Base-by-base conservation (phyloP, 495 filamentous ascomycete genomes). In the Stereocaulon alpinum region DNA sequence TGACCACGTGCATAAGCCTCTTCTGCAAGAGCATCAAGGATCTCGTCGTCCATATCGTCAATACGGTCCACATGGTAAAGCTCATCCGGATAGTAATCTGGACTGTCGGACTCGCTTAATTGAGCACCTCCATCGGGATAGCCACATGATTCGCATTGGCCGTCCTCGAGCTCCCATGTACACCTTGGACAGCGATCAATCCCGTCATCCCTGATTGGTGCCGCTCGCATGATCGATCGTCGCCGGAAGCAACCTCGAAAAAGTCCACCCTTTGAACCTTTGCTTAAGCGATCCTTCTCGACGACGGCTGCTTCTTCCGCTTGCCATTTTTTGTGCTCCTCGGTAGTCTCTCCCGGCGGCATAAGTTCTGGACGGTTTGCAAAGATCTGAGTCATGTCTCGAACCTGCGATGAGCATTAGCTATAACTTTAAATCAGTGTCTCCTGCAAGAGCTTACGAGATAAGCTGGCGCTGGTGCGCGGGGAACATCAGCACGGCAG, bases 401-500 rank as follows among this genome's bases (percentile, higher is more conserved):
- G 80, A 56, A 88, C 75, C 84, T 87, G 59, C n/a, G 15, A 27
- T 30, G 55, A 40, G 12, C 40, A 65, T 58, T 22, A 64, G 58
- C 56, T 51, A 64, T 50, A 43, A 63, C 51, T 15, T 37, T 20
- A 24, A 50, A 37, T 17, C 24, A 43, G 34, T 29, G 6, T 4
- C 9, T 14, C 3, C 17, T 37, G 10, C 24, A 22, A 43, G 27
- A 37, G 71, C 76, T 68, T 65, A 86, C 84, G 61, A 87, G 65
- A 70, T 86, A 89, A n/a, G 86, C 82, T 56, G 85, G 86, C 18
- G 86, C 80, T 0, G 86, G 86, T 60, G 81, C 72, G 9, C 74
- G 72, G 56, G 73, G 76, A 58, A 88, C 79, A 9, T 74, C 71
- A 0, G 80, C 73, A 61, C 86, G 79, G 67, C 86, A 89, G 65